phyloP scores from a whole-genome alignment of 116 monocot species.

The Iris pallida region DNA sequence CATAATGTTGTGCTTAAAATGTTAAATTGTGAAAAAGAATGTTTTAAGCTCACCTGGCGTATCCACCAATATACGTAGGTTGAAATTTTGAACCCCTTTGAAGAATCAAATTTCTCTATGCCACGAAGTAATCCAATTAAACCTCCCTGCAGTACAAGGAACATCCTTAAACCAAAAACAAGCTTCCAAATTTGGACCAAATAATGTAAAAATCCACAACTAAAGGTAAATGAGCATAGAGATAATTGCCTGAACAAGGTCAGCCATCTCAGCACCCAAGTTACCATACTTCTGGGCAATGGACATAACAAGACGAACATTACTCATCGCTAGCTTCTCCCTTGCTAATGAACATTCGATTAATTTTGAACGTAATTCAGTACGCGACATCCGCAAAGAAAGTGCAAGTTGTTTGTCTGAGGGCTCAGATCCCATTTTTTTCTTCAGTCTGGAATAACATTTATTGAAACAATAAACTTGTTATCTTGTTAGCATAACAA shows the following conservation, averaged over 20 bases:
- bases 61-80: slow-evolving; percentile 97
- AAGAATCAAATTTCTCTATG: slow-evolving; percentile 97
- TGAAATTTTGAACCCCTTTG: slow-evolving; percentile 87
- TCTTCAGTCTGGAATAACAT: slow-evolving; percentile 48
- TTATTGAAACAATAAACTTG: not conserved
- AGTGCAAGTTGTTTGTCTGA: slow-evolving; percentile 73
- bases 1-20: not conserved
- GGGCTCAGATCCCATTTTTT: slow-evolving; percentile 77
- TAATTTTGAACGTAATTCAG: slow-evolving; percentile 48
- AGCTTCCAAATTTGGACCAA: not conserved
- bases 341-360: slow-evolving; percentile 83
- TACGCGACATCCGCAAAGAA: slow-evolving; percentile 54
- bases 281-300: slow-evolving; percentile 96
- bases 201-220: not conserved
- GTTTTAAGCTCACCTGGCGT: slow-evolving; percentile 50
- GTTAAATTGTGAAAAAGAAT: not conserved
- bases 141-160: slow-evolving; percentile 68
- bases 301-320: slow-evolving; percentile 90
- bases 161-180: slow-evolving; percentile 2
- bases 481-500: not conserved
- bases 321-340: slow-evolving; percentile 91
- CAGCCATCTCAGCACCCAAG: slow-evolving; percentile 84
- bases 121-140: slow-evolving; percentile 89
- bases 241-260: slow-evolving; percentile 75
- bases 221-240: not conserved